Percentiles rank a stretch among this genome's conserved stretches.
phyloP scores from a whole-genome alignment of 2,329 filamentous ascomycete genomes.

The Diaporthe sp. region DNA sequence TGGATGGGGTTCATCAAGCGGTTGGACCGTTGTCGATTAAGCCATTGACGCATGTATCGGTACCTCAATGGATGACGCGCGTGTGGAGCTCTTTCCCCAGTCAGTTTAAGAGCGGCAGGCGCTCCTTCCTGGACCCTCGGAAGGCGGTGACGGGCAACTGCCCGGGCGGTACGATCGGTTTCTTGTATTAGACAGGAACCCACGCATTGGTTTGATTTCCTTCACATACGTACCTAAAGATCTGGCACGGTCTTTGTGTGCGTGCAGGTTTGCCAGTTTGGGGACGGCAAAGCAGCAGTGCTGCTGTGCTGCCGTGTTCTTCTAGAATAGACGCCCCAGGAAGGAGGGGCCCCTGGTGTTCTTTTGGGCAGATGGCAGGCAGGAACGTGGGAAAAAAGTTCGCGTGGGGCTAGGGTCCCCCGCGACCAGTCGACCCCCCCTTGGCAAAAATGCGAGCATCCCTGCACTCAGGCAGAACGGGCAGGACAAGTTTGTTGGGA shows the following conservation, averaged over 20 bases:
- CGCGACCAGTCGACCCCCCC: constrained; percentile 22
- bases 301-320: neutral
- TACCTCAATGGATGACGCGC: constrained; percentile 31
- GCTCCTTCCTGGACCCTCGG: neutral
- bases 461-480: constrained; percentile 29
- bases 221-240: neutral
- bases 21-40: constrained; percentile 20
- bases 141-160: constrained; percentile 17
- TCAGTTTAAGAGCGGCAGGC: constrained; percentile 27
- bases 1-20: constrained; percentile 31
- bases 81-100: constrained; percentile 18
- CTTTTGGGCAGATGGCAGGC: constrained; percentile 20
- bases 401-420: constrained; percentile 30
- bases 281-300: no score
- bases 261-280: neutral
- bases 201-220: no score
- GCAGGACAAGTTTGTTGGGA: constrained; percentile 31
- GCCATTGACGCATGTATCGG: constrained; percentile 26
- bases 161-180: neutral
- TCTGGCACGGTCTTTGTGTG: neutral
- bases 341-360: constrained; percentile 26
- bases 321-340: neutral
- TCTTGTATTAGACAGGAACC: neutral
- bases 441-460: constrained; percentile 24
- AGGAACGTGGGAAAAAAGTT: constrained; percentile 15